Evolutionary conservation across 805 yeast genomes (phyloP).

Genomic region (Nakazawaea laoshanensis): DNA sequence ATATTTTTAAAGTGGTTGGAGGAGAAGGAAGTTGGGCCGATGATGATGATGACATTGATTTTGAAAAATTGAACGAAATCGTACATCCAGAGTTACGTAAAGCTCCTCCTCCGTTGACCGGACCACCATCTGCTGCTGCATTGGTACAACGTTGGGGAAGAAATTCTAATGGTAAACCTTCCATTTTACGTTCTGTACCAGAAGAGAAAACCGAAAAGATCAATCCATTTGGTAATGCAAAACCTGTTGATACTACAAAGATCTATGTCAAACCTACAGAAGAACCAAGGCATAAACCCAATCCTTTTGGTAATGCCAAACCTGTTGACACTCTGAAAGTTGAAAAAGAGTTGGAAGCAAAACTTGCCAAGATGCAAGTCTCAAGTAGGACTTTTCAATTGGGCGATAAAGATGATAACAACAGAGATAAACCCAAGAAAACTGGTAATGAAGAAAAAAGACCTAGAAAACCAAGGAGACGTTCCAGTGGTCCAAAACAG

Average conservation of each 20-base stretch:
- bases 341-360: constrained; percentile 53
- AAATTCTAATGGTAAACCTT: too few relatives aligned
- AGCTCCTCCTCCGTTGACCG: too few relatives aligned
- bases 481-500: not conserved
- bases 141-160: too few relatives aligned
- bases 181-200: too few relatives aligned
- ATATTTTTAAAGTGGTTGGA: too few relatives aligned
- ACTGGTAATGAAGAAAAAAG: not conserved
- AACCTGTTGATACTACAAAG: constrained; percentile 59
- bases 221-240: constrained; percentile 79
- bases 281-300: constrained; percentile 39
- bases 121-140: too few relatives aligned
- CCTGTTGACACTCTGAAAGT: constrained; percentile 74
- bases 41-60: constrained; percentile 8
- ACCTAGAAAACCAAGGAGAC: not conserved
- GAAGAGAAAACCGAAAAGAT: too few relatives aligned
- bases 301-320: constrained; percentile 78
- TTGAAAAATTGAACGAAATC: constrained; percentile 3
- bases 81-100: too few relatives aligned
- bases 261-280: too few relatives aligned
- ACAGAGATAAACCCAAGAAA: not conserved
- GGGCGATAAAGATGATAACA: constrained; percentile 10
- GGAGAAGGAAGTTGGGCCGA: constrained; percentile 8
- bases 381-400: constrained; percentile 33
- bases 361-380: constrained; percentile 30